Conservation (phyloP, 768 basidiomycete species). For the Kondoa subrosea region DNA sequence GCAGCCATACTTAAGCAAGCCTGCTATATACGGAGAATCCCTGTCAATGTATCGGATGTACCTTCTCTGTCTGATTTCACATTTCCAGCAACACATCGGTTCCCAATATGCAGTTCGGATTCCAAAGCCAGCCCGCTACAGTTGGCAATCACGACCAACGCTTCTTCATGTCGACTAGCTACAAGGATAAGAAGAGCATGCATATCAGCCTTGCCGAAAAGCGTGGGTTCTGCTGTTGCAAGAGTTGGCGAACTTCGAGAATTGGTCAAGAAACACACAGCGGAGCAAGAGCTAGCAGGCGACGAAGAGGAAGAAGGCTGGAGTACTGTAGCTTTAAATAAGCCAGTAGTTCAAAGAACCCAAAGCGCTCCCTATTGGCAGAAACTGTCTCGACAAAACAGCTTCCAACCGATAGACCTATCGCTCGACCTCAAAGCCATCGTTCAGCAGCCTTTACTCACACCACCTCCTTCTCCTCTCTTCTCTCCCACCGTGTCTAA, state of each 20-base stretch:
- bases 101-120: constrained; percentile 31
- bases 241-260: constrained; percentile 54
- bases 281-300: constrained; percentile 38
- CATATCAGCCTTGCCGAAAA: constrained; percentile 51
- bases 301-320: constrained; percentile 24
- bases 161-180: constrained; percentile 70
- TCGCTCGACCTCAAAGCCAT: neutral
- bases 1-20: constrained; percentile 45
- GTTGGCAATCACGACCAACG: constrained; percentile 77
- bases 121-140: constrained; percentile 35
- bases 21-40: constrained; percentile 47
- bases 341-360: constrained; percentile 33
- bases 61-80: constrained; percentile 76
- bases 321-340: constrained; percentile 31
- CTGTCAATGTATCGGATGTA: constrained; percentile 72
- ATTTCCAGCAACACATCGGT: constrained; percentile 70
- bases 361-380: constrained; percentile 12
- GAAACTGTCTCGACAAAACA: constrained; percentile 13
- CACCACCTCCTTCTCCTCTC: constrained; percentile 3
- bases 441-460: constrained; percentile 11
- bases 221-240: constrained; percentile 55
- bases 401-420: neutral
- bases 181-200: constrained; percentile 67
- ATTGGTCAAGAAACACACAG: constrained; percentile 37
- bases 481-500: constrained; percentile 16